Conservation (phyloP, 2,329 filamentous ascomycete genomes). For the Neonectria magnoliae region DNA sequence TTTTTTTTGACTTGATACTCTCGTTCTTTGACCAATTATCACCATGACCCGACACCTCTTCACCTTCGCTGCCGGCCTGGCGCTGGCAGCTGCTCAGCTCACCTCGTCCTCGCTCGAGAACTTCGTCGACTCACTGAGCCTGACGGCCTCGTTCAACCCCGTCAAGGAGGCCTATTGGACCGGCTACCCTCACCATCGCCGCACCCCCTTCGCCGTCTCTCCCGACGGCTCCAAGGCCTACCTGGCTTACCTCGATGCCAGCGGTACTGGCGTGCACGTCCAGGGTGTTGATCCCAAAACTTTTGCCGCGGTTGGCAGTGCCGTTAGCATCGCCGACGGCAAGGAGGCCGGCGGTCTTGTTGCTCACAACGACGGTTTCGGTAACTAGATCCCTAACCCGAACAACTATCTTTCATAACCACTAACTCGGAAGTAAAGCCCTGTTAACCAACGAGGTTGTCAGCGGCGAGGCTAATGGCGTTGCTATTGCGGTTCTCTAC, state of each 20-base stretch:
- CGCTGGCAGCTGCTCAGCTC: slow-evolving; percentile 40
- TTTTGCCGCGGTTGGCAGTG: slow-evolving; percentile 62
- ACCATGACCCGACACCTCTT: slow-evolving; percentile 39
- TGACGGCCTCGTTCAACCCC: slow-evolving; percentile 64
- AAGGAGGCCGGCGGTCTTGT: slow-evolving; percentile 70
- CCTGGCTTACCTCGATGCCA: slow-evolving; percentile 68
- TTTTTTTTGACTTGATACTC: slow-evolving; percentile 18
- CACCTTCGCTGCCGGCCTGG: slow-evolving; percentile 39
- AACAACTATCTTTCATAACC: no score
- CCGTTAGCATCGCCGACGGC: slow-evolving; percentile 62
- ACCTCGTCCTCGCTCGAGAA: slow-evolving; percentile 41
- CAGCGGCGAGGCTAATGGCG: slow-evolving; percentile 59
- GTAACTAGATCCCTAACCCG: slow-evolving; percentile 52
- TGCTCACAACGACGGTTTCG: slow-evolving; percentile 70
- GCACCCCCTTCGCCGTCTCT: slow-evolving; percentile 70
- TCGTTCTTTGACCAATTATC: slow-evolving; percentile 15
- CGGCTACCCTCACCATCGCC: slow-evolving; percentile 67
- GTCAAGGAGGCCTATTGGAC: slow-evolving; percentile 71
- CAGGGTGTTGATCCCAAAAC: slow-evolving; percentile 65
- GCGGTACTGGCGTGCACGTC: slow-evolving; percentile 64
- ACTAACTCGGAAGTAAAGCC: no score
- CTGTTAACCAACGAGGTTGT: slow-evolving; percentile 64
- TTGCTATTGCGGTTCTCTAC: slow-evolving; percentile 67
- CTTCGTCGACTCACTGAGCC: slow-evolving; percentile 55
- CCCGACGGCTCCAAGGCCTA: slow-evolving; percentile 68